Conservation (phyloP, 2,329 filamentous ascomycete species). For the Exophiala calicioides region DNA sequence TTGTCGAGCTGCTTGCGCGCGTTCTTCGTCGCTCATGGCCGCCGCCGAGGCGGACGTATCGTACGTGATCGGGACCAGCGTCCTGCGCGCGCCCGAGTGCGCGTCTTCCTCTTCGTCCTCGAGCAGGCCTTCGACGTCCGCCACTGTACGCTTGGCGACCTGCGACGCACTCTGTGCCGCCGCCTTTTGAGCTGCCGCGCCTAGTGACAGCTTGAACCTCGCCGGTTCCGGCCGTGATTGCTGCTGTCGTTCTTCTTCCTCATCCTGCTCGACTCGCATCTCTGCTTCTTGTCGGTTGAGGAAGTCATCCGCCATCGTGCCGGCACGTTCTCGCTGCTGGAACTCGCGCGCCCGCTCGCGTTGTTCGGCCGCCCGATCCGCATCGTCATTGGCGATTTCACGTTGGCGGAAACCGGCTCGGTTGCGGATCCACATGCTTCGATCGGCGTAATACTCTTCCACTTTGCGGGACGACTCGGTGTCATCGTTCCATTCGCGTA, state of each 20-base stretch:
- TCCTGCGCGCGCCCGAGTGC: slow-evolving; percentile 63
- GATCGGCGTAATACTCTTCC: slow-evolving; percentile 85
- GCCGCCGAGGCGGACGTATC: slow-evolving; percentile 68
- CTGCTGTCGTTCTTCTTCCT: slow-evolving; percentile 37
- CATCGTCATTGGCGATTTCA: slow-evolving; percentile 77
- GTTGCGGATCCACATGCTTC: slow-evolving; percentile 79
- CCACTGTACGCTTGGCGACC: slow-evolving; percentile 69
- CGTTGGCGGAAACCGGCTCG: slow-evolving; percentile 70
- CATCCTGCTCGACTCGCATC: slow-evolving; percentile 44
- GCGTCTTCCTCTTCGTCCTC: slow-evolving; percentile 91
- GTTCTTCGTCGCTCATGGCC: slow-evolving; percentile 81
- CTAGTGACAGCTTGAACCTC: slow-evolving; percentile 89
- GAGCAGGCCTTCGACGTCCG: slow-evolving; percentile 89
- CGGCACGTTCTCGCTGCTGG: slow-evolving; percentile 73
- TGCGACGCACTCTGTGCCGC: slow-evolving; percentile 51
- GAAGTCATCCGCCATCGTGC: slow-evolving; percentile 87
- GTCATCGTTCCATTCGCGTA: slow-evolving; percentile 87
- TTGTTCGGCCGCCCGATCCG: slow-evolving; percentile 76
- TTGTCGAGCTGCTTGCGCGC: slow-evolving; percentile 75
- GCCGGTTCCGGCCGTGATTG: slow-evolving; percentile 58
- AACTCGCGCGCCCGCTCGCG: slow-evolving; percentile 70
- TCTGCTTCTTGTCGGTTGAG: slow-evolving; percentile 75
- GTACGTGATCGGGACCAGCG: slow-evolving; percentile 79
- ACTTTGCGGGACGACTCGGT: slow-evolving; percentile 70
- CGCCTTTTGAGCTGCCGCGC: slow-evolving; percentile 77